Percentiles rank a stretch among this genome's conserved stretches.
Conservation (phyloP, 305 asterid genomes). For the Fraxinus platypoda region DNA sequence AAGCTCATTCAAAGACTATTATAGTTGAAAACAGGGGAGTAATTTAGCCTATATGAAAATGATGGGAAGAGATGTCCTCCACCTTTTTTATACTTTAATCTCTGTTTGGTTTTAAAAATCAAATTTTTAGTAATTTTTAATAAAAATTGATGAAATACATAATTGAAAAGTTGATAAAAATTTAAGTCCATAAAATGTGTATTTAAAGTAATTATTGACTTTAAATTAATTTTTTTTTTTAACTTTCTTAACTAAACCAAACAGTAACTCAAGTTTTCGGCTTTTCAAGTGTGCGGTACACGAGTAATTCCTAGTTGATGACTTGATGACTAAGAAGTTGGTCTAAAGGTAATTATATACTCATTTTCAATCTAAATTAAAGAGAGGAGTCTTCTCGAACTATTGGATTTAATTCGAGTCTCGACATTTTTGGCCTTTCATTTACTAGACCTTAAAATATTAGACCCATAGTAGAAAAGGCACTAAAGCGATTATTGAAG, state of each 20-base stretch:
- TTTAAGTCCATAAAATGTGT: no score
- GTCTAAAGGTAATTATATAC: neutral
- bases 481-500: neutral
- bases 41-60: neutral
- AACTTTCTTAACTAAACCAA: neutral
- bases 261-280: neutral
- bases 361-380: neutral
- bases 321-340: neutral
- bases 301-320: neutral
- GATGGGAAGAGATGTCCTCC: neutral
- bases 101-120: neutral
- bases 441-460: no score
- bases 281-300: neutral
- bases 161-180: no score
- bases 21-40: neutral
- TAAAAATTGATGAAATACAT: no score
- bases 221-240: no score
- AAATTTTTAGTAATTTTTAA: no score
- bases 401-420: neutral
- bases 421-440: neutral
- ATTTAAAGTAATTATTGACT: no score
- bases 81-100: neutral
- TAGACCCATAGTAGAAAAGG: neutral
- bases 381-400: neutral
- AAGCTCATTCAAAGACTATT: neutral